Evolutionary conservation across 805 yeast genomes (phyloP), one percentile per base, ranked within the genome.

Genomic region (Clavispora asparagi): DNA sequence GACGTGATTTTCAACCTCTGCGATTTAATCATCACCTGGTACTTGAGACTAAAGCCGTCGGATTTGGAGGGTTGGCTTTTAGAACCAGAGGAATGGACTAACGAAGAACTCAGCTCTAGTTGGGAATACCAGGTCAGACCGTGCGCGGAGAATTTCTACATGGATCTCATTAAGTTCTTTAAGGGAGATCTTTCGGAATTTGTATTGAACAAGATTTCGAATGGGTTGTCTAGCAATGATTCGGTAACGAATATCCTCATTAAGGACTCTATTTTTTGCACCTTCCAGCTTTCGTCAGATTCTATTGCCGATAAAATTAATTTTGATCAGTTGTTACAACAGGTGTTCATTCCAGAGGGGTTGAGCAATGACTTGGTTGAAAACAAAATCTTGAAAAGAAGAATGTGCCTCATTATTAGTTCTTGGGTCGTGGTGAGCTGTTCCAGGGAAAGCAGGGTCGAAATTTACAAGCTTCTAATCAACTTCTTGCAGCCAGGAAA

Each of bases 51-150:
- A 41, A 79, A 82, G 48, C 89, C 92, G 0, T 63, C 76, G 1
- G 97, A 91, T 60, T 63, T 92, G 41, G 95, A 87, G 55, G 70
- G 79, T 33, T 94, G 98, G 98, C 61, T 73, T 11, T 63, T 77
- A 14, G 96, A 90, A 49, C 97, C 98, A 0, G 98, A 90, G 61
- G 97, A 89, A 62, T 94, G 95, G 88, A 82, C 87, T 17, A 82
- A 83, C 52, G 96, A 89, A 58, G 95, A 90, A 54, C 68, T 83
- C 47, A 76, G 82, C 42, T 70, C 81, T 6, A 83, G 85, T 59
- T 89, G 87, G 82, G 97, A 91, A 59, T 88, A 71, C 61, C 91
- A 87, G 60, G 75, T 90, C 11, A 73, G 95, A 46, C 89, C 92
- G 4, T 88, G 97, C 65, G 89, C 96, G 0, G 96, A 88, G 55